Conservation (phyloP, 306 rosid genomes). For the Phaseolus lunatus region DNA sequence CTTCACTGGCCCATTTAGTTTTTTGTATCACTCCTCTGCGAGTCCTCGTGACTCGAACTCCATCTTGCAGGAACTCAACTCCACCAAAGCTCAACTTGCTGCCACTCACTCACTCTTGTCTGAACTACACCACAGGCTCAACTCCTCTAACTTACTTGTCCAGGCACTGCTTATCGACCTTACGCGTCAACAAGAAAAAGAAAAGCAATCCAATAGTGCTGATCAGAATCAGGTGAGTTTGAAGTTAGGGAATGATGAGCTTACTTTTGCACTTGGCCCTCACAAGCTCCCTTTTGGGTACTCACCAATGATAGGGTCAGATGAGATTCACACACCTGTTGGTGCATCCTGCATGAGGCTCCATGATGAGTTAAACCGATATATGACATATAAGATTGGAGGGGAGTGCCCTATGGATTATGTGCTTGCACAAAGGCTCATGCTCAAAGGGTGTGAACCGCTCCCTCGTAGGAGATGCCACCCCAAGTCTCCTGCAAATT, state of each 20-base stretch:
- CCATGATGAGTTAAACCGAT: conserved; percentile 50
- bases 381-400: conserved; percentile 58
- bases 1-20: conserved; percentile 49
- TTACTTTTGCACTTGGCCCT: conserved; percentile 50
- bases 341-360: conserved; percentile 51
- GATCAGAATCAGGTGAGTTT: background rate
- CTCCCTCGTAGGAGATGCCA: conserved; percentile 63
- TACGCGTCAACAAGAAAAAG: conserved; percentile 50
- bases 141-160: conserved; percentile 56
- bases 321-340: conserved; percentile 41
- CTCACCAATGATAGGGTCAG: conserved; percentile 44
- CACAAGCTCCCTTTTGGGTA: conserved; percentile 55
- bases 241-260: conserved; percentile 43
- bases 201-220: conserved; percentile 31
- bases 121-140: conserved; percentile 52
- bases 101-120: conserved; percentile 48
- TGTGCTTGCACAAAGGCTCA: conserved; percentile 49
- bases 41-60: conserved; percentile 40
- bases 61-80: conserved; percentile 51
- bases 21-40: conserved; percentile 29
- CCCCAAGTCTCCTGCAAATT: conserved; percentile 51
- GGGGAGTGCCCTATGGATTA: conserved; percentile 59
- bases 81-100: conserved; percentile 54
- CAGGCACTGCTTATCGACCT: conserved; percentile 61
- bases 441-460: conserved; percentile 66